These are phyloP conservation scores for Euphorbia pulcherrima DNA, from an alignment of 345 rosid genomes.

Conservation along the genomic window DNA sequence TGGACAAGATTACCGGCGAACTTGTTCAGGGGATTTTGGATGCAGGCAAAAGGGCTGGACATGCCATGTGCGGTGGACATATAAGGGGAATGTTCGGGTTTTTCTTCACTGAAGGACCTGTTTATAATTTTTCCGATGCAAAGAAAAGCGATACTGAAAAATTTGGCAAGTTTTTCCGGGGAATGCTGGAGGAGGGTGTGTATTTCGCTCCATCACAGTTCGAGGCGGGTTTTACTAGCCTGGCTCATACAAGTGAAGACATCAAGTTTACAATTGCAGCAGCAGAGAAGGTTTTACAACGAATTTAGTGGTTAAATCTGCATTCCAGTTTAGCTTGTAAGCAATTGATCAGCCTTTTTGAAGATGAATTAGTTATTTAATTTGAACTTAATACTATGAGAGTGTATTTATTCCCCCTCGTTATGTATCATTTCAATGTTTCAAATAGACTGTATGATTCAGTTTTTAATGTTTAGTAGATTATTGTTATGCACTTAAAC, in stretches of 20 bases:
- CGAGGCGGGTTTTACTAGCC: conserved; percentile 94
- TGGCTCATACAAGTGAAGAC: conserved; percentile 78
- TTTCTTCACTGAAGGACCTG: conserved; percentile 92
- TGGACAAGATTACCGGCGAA: conserved; percentile 66
- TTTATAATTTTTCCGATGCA: conserved; percentile 68
- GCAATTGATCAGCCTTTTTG: conserved; percentile 15
- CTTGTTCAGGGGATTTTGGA: conserved; percentile 63
- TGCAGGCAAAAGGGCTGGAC: conserved; percentile 81
- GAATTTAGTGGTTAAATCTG: conserved; percentile 37
- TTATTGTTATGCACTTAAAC: background rate
- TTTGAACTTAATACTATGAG: background rate
- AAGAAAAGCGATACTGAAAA: conserved; percentile 77
- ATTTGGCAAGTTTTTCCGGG: conserved; percentile 66
- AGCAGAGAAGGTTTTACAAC: conserved; percentile 65
- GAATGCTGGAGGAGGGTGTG: conserved; percentile 94
- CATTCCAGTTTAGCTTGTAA: background rate
- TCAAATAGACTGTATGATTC: conserved; percentile 14
- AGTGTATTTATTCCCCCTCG: conserved; percentile 3
- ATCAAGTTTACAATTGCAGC: conserved; percentile 69
- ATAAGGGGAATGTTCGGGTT: conserved; percentile 89
- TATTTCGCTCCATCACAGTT: conserved; percentile 94
- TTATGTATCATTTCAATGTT: background rate
- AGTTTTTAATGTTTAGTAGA: background rate
- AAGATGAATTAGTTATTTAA: conserved; percentile 2
- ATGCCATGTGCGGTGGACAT: conserved; percentile 78